Base-by-base conservation (phyloP, 352 stramenopile species). In the Globisporangium canariense region DNA sequence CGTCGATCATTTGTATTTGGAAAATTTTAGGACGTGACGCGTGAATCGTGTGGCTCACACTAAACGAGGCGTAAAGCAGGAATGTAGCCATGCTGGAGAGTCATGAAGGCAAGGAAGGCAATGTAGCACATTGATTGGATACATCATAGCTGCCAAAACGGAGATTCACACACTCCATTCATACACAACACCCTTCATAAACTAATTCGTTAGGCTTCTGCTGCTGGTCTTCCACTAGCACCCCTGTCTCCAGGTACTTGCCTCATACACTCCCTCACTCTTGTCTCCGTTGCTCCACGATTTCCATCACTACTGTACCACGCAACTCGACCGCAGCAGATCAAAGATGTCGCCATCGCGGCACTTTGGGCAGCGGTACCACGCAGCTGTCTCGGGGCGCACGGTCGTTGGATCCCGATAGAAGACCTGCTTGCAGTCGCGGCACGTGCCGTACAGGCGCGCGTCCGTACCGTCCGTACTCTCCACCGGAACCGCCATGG, bases 281-380 rank as follows among this genome's bases (percentile, higher is more conserved):
- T 25, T 9, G 32, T 8, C 36, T 20, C 2, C 6, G 16, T 28
- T 47, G 4, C 43, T 20, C 16, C 18, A 18, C 43, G 43, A 4
- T 9, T 49, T 49, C 43, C 43, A 22, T 86, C 45, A 89, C 62
- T 88, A 91, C 62, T 88, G 77, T 13, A 92, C 13, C 5, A 64
- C 64, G 59, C 83, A 93, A 56, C 81, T 91, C 22, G 66, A 72
- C 4, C 79, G 77, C 10, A 87, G 45, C 50, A 90, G 75, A 3
- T 78, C 66, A 32, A 83, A 58, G 40, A 80, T 79, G 64, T 91
- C 76, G 32, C 70, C 76, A 5, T 65, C 67, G 34, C 80, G 75
- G 61, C 83, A 93, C 54, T 72, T 67, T 22, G 79, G 64, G 63
- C 83, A 93, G 50, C 83, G 78, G 61, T 88, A 90, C 77, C 81